These are phyloP conservation scores for Actinomucor elegans DNA, from an alignment of 371 early-diverging fungal species.

Conservation along the genomic window DNA sequence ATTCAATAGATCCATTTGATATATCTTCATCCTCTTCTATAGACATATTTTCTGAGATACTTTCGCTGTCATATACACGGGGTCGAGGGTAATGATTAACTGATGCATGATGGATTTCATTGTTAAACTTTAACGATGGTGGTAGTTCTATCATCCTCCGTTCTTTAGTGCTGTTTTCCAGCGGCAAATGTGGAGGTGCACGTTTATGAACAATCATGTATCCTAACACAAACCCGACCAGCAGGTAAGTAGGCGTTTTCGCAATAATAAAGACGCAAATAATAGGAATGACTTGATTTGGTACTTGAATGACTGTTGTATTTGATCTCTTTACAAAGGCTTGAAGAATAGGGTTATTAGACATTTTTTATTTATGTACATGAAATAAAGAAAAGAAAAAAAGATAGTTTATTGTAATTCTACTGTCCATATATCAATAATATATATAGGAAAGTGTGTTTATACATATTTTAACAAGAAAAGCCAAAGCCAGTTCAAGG, in stretches of 20 bases:
- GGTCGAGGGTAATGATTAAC: neutral
- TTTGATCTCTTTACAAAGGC: neutral
- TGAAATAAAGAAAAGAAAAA: neutral
- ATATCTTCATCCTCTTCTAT: slow-evolving; percentile 3
- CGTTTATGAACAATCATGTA: slow-evolving; percentile 5
- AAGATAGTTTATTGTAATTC: too few relatives aligned
- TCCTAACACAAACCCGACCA: slow-evolving; percentile 7
- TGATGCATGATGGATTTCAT: neutral
- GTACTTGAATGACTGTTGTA: neutral
- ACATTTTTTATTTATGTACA: neutral
- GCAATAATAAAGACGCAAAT: slow-evolving; percentile 9
- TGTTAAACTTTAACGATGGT: neutral
- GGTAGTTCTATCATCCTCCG: too few relatives aligned
- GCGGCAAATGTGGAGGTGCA: too few relatives aligned
- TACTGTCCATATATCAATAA: too few relatives aligned
- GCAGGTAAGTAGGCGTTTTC: slow-evolving; percentile 10
- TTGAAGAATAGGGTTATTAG: neutral
- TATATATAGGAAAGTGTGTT: too few relatives aligned
- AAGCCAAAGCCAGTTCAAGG: too few relatives aligned
- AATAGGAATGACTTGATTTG: slow-evolving; percentile 6
- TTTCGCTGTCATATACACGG: too few relatives aligned
- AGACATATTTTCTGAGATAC: too few relatives aligned
- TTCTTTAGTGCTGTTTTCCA: neutral
- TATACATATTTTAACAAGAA: too few relatives aligned
- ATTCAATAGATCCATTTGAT: slow-evolving; percentile 9